A percentile compares a stretch with the other conserved stretches of the same genome.
phyloP scores from a whole-genome alignment of 345 rosid genomes.

The Moricandia arvensis region DNA sequence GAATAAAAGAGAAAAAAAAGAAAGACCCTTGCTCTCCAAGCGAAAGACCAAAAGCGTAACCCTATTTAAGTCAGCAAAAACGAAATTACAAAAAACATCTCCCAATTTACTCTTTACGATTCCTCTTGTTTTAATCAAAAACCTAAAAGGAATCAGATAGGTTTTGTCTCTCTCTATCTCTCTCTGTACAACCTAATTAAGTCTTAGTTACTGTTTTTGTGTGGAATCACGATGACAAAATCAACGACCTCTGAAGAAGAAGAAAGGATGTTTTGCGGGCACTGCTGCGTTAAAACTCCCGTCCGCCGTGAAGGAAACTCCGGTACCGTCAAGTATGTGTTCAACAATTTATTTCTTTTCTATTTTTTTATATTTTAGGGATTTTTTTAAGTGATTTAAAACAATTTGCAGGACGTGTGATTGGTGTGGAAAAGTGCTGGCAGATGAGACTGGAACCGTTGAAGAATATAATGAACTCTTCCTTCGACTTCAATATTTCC shows the following conservation, averaged over 20 bases:
- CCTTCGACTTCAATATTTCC: conserved; percentile 9
- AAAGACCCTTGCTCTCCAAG: conserved; percentile 15
- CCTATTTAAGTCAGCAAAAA: neutral
- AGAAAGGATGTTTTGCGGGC: conserved; percentile 26
- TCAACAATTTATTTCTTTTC: neutral
- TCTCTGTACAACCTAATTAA: neutral
- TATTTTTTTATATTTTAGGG: neutral
- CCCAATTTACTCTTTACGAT: neutral
- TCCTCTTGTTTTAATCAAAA: neutral
- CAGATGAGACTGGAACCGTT: conserved; percentile 30
- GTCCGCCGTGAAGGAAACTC: conserved; percentile 18
- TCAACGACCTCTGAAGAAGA: conserved; percentile 6
- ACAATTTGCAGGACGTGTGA: conserved; percentile 7
- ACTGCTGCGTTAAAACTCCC: conserved; percentile 25
- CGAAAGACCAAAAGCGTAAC: neutral
- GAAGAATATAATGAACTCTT: conserved; percentile 27
- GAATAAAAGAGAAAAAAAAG: neutral
- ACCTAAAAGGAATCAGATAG: neutral
- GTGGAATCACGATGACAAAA: conserved; percentile 3
- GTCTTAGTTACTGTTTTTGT: neutral
- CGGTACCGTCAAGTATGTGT: conserved; percentile 25
- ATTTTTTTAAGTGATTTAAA: too few relatives aligned
- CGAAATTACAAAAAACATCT: neutral
- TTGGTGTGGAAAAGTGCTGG: conserved; percentile 35
- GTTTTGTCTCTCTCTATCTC: neutral